phyloP scores from a whole-genome alignment of 192 early-diverging fungal species.

The Backusella tuberculispora region DNA sequence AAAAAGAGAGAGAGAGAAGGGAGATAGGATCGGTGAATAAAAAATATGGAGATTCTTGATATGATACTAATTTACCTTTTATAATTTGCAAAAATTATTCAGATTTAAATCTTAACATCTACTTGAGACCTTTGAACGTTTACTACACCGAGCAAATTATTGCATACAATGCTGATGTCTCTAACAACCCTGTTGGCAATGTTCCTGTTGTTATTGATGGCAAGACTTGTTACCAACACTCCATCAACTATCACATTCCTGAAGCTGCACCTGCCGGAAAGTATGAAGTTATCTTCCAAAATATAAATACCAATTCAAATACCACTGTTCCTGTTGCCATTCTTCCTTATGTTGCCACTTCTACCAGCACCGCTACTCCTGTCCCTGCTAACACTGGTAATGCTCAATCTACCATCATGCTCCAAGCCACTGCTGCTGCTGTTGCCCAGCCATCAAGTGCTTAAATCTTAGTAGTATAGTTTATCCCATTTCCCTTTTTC shows the following conservation, averaged over 20 bases:
- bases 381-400: neutral
- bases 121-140: neutral
- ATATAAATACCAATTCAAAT: neutral
- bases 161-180: neutral
- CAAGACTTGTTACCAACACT: neutral
- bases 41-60: no score
- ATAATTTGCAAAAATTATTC: neutral
- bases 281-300: neutral
- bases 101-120: constrained; percentile 8
- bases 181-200: neutral
- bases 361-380: neutral
- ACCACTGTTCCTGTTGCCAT: neutral
- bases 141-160: neutral
- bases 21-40: no score
- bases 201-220: neutral
- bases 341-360: neutral
- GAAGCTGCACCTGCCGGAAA: neutral
- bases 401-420: neutral
- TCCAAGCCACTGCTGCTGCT: neutral
- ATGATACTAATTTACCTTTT: neutral
- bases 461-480: neutral
- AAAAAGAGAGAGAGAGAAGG: neutral
- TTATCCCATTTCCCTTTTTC: neutral
- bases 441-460: neutral
- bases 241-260: neutral